These are phyloP conservation scores for Cordyceps militaris DNA, from an alignment of 2,329 filamentous ascomycete species.

Conservation along the genomic window DNA sequence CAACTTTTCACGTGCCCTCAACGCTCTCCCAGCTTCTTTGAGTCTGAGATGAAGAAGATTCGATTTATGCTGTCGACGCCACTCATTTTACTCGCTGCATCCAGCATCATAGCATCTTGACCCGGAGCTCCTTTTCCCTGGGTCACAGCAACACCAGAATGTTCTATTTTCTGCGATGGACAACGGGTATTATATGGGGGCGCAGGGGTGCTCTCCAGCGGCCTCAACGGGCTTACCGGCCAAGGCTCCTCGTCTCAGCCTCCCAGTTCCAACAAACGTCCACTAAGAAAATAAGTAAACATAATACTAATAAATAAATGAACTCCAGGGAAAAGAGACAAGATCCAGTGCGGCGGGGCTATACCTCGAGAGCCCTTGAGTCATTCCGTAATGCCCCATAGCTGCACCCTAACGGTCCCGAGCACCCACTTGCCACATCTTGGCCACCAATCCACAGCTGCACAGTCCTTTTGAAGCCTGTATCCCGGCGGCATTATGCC, in stretches of 20 bases:
- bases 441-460: neutral
- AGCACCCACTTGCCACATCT: neutral
- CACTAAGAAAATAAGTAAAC: neutral
- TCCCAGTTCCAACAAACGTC: neutral
- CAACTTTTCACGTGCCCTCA: neutral
- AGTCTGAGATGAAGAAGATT: neutral
- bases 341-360: neutral
- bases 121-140: neutral
- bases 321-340: neutral
- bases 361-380: neutral
- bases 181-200: neutral
- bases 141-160: conserved; percentile 3
- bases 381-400: conserved; percentile 13
- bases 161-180: neutral
- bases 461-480: neutral
- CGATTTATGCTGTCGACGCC: neutral
- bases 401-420: conserved; percentile 10
- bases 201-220: neutral
- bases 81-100: conserved; percentile 3
- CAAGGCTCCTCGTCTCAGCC: neutral
- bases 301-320: neutral
- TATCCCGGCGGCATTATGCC: neutral
- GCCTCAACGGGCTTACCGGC: neutral
- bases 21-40: neutral
- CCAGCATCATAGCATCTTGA: neutral